phyloP scores from a whole-genome alignment of 2,329 filamentous ascomycete genomes.

The Seiridium unicorne region DNA sequence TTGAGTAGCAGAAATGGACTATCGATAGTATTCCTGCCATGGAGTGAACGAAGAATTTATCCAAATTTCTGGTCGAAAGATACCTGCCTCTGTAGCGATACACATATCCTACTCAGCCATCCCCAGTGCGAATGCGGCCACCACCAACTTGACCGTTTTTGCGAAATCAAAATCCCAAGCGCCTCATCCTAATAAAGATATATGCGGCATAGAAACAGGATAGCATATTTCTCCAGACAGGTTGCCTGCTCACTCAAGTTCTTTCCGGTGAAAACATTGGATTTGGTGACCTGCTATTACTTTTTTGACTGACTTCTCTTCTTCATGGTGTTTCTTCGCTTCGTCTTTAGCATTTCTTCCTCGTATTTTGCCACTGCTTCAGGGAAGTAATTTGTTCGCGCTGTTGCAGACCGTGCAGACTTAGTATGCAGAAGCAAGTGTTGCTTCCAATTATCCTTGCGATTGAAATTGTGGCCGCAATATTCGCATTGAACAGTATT shows the following conservation, averaged over 20 bases:
- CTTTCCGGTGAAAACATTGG: background rate
- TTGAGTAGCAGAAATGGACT: no score
- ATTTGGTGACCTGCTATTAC: background rate
- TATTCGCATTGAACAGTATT: conserved; percentile 15
- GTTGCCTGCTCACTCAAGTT: background rate
- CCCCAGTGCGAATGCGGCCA: no score
- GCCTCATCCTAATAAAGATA: no score
- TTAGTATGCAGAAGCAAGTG: background rate
- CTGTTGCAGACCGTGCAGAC: background rate
- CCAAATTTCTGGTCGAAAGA: no score
- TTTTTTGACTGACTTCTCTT: background rate
- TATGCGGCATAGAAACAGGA: no score
- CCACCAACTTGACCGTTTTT: no score
- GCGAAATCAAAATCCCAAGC: no score
- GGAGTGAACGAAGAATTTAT: no score
- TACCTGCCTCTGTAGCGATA: no score
- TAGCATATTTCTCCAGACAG: no score
- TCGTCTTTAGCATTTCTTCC: background rate
- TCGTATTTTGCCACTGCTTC: background rate
- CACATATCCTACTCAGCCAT: no score
- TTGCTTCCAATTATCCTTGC: background rate
- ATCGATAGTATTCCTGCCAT: no score
- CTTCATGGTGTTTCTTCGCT: background rate
- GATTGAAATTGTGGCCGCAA: background rate
- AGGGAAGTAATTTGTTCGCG: background rate